phyloP scores from a whole-genome alignment of 805 yeast genomes.

The Hanseniaspora lindneri region DNA sequence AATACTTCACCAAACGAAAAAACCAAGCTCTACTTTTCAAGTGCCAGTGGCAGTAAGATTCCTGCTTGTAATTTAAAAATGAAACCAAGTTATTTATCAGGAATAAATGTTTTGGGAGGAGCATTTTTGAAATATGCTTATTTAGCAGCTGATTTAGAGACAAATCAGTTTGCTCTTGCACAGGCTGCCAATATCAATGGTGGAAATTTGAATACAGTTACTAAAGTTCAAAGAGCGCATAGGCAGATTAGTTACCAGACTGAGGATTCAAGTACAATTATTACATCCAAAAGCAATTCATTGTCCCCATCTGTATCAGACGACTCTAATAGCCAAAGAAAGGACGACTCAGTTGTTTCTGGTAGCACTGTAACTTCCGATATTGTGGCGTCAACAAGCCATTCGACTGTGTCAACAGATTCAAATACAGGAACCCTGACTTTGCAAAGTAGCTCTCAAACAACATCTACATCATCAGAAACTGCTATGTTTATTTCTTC shows the following conservation, averaged over 20 bases:
- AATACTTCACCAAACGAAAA: slow-evolving; percentile 24
- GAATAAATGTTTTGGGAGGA: slow-evolving; percentile 46
- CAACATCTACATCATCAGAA: neutral
- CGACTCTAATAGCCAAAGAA: too few relatives aligned
- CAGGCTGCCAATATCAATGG: slow-evolving; percentile 29
- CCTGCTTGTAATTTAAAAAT: slow-evolving; percentile 46
- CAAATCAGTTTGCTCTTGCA: slow-evolving; percentile 44
- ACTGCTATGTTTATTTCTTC: slow-evolving; percentile 27
- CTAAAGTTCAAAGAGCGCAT: too few relatives aligned
- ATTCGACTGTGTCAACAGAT: neutral
- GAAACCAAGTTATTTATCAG: slow-evolving; percentile 37
- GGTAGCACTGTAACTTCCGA: too few relatives aligned
- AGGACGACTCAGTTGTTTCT: too few relatives aligned
- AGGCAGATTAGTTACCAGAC: too few relatives aligned
- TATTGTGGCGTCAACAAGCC: neutral
- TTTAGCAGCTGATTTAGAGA: slow-evolving; percentile 54
- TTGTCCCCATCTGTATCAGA: too few relatives aligned
- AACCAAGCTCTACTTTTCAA: slow-evolving; percentile 35
- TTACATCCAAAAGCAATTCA: too few relatives aligned
- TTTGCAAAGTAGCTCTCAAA: neutral
- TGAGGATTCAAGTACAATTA: too few relatives aligned
- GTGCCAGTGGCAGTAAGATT: slow-evolving; percentile 31
- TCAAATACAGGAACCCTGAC: too few relatives aligned
- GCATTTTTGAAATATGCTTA: slow-evolving; percentile 43
- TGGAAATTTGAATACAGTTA: slow-evolving; percentile 13